These are phyloP conservation scores for Aspergillus cavernicola DNA, from an alignment of 495 filamentous ascomycete species.

Conservation along the genomic window DNA sequence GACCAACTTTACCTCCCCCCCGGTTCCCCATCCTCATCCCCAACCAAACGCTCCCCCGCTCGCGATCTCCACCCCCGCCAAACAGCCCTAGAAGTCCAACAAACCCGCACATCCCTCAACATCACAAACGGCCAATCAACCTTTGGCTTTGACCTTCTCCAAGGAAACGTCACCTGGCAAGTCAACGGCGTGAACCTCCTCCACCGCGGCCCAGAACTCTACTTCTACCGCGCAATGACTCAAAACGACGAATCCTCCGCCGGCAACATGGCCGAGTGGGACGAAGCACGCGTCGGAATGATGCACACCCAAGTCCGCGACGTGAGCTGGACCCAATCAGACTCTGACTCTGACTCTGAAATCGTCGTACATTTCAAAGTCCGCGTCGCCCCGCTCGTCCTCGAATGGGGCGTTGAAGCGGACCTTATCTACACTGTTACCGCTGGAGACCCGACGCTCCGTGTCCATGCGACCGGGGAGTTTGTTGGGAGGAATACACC, in stretches of 20 bases:
- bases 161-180: constrained; percentile 19
- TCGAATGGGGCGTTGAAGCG: constrained; percentile 51
- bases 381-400: constrained; percentile 51
- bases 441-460: constrained; percentile 28
- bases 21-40: constrained; percentile 18
- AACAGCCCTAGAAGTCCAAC: not conserved
- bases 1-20: constrained; percentile 43
- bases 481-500: constrained; percentile 40
- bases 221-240: constrained; percentile 36
- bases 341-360: constrained; percentile 6
- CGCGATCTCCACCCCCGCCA: constrained; percentile 1
- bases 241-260: constrained; percentile 55
- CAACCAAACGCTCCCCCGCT: not conserved
- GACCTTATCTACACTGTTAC: constrained; percentile 43
- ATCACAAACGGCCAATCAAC: not conserved
- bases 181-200: constrained; percentile 12
- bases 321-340: constrained; percentile 32
- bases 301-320: constrained; percentile 35
- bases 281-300: constrained; percentile 34
- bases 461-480: constrained; percentile 38
- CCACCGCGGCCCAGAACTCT: constrained; percentile 20
- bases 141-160: constrained; percentile 20
- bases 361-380: not conserved
- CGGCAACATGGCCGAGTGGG: constrained; percentile 24
- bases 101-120: not conserved